phyloP scores from a whole-genome alignment of 1,139 yeast genomes.

The Yamadazyma sp. region DNA sequence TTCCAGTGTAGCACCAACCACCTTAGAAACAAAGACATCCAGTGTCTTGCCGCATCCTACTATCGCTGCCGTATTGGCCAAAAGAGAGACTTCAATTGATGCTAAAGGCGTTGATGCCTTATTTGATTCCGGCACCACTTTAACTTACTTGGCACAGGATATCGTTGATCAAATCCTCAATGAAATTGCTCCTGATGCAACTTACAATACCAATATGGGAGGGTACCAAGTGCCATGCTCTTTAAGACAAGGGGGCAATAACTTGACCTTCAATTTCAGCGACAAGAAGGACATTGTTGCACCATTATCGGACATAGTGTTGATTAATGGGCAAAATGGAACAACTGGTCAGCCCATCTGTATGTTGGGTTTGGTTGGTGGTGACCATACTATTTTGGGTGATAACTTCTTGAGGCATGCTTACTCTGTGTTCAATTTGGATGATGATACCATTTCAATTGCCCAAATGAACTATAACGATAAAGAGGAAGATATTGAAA shows the following conservation, averaged over 20 bases:
- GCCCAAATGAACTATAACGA: conserved; percentile 36
- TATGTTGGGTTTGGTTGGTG: conserved; percentile 29
- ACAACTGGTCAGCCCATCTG: conserved; percentile 19
- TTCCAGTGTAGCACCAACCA: conserved; percentile 10
- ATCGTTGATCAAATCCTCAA: conserved; percentile 17
- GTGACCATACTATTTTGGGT: conserved; percentile 48
- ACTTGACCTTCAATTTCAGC: conserved; percentile 28
- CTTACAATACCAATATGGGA: conserved; percentile 15
- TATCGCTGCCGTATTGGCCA: conserved; percentile 15
- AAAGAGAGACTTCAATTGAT: conserved; percentile 13
- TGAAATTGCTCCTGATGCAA: conserved; percentile 19
- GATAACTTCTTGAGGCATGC: conserved; percentile 53
- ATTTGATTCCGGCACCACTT: conserved; percentile 44
- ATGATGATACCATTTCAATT: conserved; percentile 34
- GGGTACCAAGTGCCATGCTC: conserved; percentile 30
- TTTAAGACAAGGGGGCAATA: conserved; percentile 24
- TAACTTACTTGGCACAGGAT: conserved; percentile 25
- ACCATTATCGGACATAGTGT: conserved; percentile 31
- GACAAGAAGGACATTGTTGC: conserved; percentile 27
- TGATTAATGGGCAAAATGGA: conserved; percentile 15
- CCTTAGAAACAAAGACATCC: conserved; percentile 8
- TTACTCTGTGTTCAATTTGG: conserved; percentile 40
- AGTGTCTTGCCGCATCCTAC: conserved; percentile 15
- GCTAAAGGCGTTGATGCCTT: conserved; percentile 20
- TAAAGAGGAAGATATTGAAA: conserved; percentile 22